Evolutionary conservation across 75 land plant species (phyloP).

Genomic region (Azolla pinnata): DNA sequence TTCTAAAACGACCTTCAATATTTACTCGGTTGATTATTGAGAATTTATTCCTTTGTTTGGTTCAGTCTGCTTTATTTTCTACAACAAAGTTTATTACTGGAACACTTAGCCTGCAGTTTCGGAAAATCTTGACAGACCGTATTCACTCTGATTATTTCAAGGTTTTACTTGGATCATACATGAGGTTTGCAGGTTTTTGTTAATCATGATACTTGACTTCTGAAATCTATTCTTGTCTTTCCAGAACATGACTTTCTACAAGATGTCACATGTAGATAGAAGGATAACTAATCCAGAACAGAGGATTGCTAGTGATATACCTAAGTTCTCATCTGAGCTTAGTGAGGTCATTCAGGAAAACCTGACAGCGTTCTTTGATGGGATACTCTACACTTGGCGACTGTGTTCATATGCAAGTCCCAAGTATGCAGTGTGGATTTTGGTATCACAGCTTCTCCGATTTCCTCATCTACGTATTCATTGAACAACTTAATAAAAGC

Average conservation of each 20-base stretch:
- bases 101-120: conserved; percentile 66
- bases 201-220: not conserved
- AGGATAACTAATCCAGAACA: conserved; percentile 84
- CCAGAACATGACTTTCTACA: conserved; percentile 99
- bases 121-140: conserved; percentile 79
- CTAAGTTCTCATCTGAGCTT: conserved; percentile 81
- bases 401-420: conserved; percentile 97
- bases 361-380: conserved; percentile 73
- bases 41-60: conserved; percentile 71
- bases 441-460: conserved; percentile 40
- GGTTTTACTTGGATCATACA: conserved; percentile 20
- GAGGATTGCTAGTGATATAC: conserved; percentile 97
- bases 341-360: conserved; percentile 97
- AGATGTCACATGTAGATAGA: conserved; percentile 91
- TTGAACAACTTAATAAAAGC: too few species aligned
- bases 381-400: conserved; percentile 89
- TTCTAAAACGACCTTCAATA: conserved; percentile 69
- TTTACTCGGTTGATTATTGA: conserved; percentile 78
- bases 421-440: conserved; percentile 88
- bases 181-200: not conserved
- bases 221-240: not conserved
- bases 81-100: conserved; percentile 93
- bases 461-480: not conserved
- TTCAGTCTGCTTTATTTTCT: conserved; percentile 70
- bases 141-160: conserved; percentile 88